These are phyloP conservation scores for Pichia sp. DNA, from an alignment of 1,139 yeast species.

Conservation along the genomic window DNA sequence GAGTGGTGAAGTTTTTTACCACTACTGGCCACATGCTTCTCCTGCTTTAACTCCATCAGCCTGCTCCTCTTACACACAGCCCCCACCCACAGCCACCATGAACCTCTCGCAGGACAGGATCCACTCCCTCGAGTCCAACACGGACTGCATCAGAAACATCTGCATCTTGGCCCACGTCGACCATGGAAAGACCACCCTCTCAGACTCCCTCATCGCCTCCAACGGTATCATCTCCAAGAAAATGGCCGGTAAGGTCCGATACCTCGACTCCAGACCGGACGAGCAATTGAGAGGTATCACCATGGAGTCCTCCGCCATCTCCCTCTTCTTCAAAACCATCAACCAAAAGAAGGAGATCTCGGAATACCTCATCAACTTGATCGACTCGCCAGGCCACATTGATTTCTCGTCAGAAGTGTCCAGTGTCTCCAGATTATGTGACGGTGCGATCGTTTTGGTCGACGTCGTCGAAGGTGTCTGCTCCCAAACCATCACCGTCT, in stretches of 20 bases:
- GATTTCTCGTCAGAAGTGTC: constrained; percentile 97
- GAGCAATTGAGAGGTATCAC: constrained; percentile 97
- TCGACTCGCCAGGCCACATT: constrained; percentile 98
- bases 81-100: constrained; percentile 32
- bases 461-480: constrained; percentile 99
- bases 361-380: constrained; percentile 85
- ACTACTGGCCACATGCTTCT: too few relatives aligned
- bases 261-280: constrained; percentile 91
- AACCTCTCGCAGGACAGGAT: constrained; percentile 62
- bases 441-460: constrained; percentile 92
- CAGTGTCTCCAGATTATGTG: constrained; percentile 92
- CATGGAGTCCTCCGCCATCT: constrained; percentile 95
- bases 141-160: constrained; percentile 76
- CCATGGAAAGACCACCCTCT: constrained; percentile 95
- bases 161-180: constrained; percentile 98
- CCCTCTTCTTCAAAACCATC: constrained; percentile 72
- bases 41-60: background rate
- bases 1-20: background rate
- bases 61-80: background rate
- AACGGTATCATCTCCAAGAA: constrained; percentile 95
- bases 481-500: constrained; percentile 92
- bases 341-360: constrained; percentile 47
- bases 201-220: constrained; percentile 90
- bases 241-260: constrained; percentile 94
- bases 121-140: constrained; percentile 63